Evolutionary conservation across 306 rosid species (phyloP).

Genomic region (Styphnolobium japonicum): DNA sequence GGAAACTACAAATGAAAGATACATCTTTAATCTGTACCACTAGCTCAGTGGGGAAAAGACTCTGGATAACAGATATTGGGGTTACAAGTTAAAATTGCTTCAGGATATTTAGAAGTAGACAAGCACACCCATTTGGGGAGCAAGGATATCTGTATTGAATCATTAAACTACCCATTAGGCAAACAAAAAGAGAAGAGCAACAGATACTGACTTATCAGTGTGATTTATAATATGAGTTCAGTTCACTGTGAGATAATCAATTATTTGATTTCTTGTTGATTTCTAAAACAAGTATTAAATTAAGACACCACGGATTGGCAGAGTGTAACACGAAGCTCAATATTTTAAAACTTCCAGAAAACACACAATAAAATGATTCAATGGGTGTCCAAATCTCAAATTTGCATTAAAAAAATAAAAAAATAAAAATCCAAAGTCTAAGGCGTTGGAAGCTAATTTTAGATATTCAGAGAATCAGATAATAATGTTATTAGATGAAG

Average conservation of each 20-base stretch:
- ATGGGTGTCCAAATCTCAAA: not conserved
- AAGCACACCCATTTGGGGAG: too few relatives aligned
- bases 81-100: too few relatives aligned
- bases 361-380: not conserved
- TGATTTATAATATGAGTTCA: not conserved
- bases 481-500: not conserved
- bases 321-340: not conserved
- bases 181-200: not conserved
- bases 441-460: not conserved
- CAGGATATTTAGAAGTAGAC: too few relatives aligned
- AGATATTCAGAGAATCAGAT: not conserved
- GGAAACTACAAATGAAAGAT: slow-evolving; percentile 4
- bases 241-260: not conserved
- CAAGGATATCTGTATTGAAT: not conserved
- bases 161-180: not conserved
- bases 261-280: not conserved
- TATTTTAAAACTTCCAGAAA: not conserved
- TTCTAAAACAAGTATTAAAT: not conserved
- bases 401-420: not conserved
- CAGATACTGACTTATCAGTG: not conserved
- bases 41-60: not conserved
- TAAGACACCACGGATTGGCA: not conserved
- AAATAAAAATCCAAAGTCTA: not conserved
- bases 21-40: not conserved
- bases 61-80: too few relatives aligned